Evolutionary conservation across 495 filamentous ascomycete species (phyloP), one percentile per base, ranked within the genome.

Genomic region (Cladorrhinum samala): DNA sequence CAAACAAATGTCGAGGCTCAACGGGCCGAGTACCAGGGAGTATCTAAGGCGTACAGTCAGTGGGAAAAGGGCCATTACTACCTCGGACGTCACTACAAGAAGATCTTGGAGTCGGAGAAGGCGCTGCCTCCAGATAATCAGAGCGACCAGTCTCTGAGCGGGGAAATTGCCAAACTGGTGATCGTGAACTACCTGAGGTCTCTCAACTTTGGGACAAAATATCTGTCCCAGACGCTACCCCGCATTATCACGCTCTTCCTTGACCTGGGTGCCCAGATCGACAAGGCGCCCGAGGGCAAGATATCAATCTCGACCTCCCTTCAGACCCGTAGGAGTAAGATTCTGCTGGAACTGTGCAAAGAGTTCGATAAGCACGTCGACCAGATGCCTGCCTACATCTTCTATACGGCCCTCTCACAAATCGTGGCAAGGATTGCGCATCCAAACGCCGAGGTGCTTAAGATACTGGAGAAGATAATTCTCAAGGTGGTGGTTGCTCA

Each of bases 31-130:
- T 97, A 95, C 65, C 83, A 85, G 38, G 75, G 84, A 53, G 91
- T 90, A 7, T 73, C 81, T 16, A 79, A 73, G 57, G 72, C 75
- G 8, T 75, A 77, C 58, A 60, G 70, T 0, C 84, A 82, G 55
- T 99, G 91, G 91, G 94, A 99, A 60, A 96, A 95, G 70, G 91
- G 88, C 0, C 88, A 96, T 66, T 97, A 96, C 67, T 95, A 96
- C 68, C 78, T 99, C 16, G 93, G 93, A 11, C 92, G 91, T 52
- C 88, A 97, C 68, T 99, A 97, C 76, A 95, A 96, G 65, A 99
- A 96, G 64, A 79, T 97, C 14, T 76, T 95, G 17, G 91, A 97
- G 59, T 86, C 88, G 0, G 89, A 97, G 63, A 92, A 87, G 64
- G 74, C 77, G 8, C 80, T 95, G 40, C 82, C 85, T 8, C 75